Base-by-base conservation (phyloP, 192 early-diverging fungal species). In the Coemansia sp. region DNA sequence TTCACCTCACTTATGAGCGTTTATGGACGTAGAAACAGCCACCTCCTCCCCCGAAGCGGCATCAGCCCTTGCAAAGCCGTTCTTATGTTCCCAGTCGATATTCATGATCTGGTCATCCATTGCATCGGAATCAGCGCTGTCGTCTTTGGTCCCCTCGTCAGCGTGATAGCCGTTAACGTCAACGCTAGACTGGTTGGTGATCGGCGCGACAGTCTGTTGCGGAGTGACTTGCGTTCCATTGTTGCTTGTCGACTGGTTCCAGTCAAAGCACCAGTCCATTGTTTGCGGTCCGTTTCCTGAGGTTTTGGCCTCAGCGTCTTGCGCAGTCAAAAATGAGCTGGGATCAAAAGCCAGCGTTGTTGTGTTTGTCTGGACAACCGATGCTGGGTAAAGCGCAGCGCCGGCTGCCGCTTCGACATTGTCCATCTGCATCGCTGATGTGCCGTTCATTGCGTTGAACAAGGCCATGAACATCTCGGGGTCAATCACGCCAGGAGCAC, bases 241-340 rank as follows among this genome's bases (percentile, higher is more conserved):
- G 45, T 22, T 48, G 23, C 4, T 48, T 54, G 52, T 29, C 9
- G 58, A 14, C 25, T 61, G 37, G 37, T 44, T 45, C 70, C 70
- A 72, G 48, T 72, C 70, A 37, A 72, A 72, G 44, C 64, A 65
- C 70, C 70, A 72, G 55, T 72, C 64, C 70, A 72, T 72, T 47
- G 70, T 27, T 34, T 68, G 68, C 17, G 57, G 47, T 2, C 31
- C 64, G 28, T 48, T 42, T 22, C 40, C 52, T 2, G 36, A 64
- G 28, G 56, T 15, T 63, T 56, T 54, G 37, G 36, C n/a, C 6
- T 57, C 40, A 19, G 6, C 11, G 19, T 29, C 31, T 45, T 67
- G 61, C 15, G 50, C 28, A 40, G 58, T 41, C 58, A 68, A 59
- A 20, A 78, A 56, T 2, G 60, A 30, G 57, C 37, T 57, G 7